phyloP scores from a whole-genome alignment of 192 early-diverging fungal genomes.

The Coemansia asiatica region DNA sequence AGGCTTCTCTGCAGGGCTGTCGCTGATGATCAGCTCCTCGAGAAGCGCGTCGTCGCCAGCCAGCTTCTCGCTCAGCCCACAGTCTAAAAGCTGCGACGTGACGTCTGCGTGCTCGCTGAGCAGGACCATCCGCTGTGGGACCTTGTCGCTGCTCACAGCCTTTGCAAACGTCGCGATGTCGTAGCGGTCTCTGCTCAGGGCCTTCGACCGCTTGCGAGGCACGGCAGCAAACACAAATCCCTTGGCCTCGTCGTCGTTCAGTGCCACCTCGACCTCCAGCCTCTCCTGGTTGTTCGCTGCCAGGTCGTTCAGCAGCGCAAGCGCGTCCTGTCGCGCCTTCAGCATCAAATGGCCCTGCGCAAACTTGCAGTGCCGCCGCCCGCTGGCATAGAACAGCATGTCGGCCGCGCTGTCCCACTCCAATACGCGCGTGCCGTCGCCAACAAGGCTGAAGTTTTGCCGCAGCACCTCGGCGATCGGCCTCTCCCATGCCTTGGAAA shows the following conservation, averaged over 20 bases:
- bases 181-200: slow-evolving; percentile 64
- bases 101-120: slow-evolving; percentile 63
- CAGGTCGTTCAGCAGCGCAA: slow-evolving; percentile 51
- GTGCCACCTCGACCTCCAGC: slow-evolving; percentile 45
- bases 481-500: slow-evolving; percentile 25
- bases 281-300: slow-evolving; percentile 42
- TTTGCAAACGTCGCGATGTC: slow-evolving; percentile 58
- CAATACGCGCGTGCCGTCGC: slow-evolving; percentile 57
- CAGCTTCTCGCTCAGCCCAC: slow-evolving; percentile 55
- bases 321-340: slow-evolving; percentile 45
- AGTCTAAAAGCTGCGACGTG: slow-evolving; percentile 53
- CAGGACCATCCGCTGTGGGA: slow-evolving; percentile 50
- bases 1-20: slow-evolving; percentile 63
- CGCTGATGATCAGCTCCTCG: slow-evolving; percentile 62
- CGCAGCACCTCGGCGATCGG: slow-evolving; percentile 49
- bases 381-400: slow-evolving; percentile 76
- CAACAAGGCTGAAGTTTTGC: slow-evolving; percentile 73
- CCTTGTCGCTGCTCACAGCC: slow-evolving; percentile 11
- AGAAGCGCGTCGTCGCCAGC: slow-evolving; percentile 42
- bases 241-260: slow-evolving; percentile 43
- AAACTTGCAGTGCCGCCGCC: slow-evolving; percentile 67
- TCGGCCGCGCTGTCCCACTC: slow-evolving; percentile 71
- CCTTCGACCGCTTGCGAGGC: slow-evolving; percentile 56
- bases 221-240: slow-evolving; percentile 74
- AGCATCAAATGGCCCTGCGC: slow-evolving; percentile 65